Base-by-base conservation (phyloP, 345 rosid species). In the Populus pruinosa region DNA sequence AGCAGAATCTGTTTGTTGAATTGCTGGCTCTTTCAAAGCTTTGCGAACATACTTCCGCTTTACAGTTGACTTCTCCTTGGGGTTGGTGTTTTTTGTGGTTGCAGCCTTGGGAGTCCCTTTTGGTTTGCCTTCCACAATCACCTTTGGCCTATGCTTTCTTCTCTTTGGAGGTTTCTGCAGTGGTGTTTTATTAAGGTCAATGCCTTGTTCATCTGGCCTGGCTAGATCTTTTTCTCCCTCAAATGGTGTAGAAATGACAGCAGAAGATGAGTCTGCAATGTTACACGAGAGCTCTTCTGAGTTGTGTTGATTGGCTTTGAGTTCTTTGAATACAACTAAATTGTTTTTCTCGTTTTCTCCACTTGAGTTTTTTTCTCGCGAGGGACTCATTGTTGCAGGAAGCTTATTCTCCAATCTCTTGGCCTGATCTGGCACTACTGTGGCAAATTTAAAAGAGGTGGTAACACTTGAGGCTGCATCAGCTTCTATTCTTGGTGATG, bases 61-160 rank as follows among this genome's bases (percentile, higher is more conserved):
- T 56, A 25, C 89, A 36, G 76, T 74, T 71, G 86, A 79, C 75
- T 35, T 86, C 61, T 81, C 88, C 68, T 83, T 78, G 72, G 86
- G 78, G 29, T 66, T 76, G 29, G 66, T 78, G 64, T 23, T 72
- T 67, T 73, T 81, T 70, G 87, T 71, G 76, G 87, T 81, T 78
- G 79, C 78, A 23, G 91, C 76, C 74, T 89, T 85, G 61, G 83
- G 82, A 49, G 85, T 77, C 77, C 83, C 86, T 64, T 82, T 87
- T 70, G 88, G 86, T 82, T 89, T 89, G 76, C 86, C 92, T 87
- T 93, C 93, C 75, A 6, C 65, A 25, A 88, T 49, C 72, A 93
- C 97, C 84, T 93, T 94, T 2, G 98, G 97, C 88, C 93, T 89
- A 87, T 89, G 90, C 86, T 91, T 94, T 83, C 76, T 93, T 82